A percentile compares a stretch with the other conserved stretches of the same genome.
Evolutionary conservation across 495 filamentous ascomycete genomes (phyloP).

Genomic region (Parmelia sp.): DNA sequence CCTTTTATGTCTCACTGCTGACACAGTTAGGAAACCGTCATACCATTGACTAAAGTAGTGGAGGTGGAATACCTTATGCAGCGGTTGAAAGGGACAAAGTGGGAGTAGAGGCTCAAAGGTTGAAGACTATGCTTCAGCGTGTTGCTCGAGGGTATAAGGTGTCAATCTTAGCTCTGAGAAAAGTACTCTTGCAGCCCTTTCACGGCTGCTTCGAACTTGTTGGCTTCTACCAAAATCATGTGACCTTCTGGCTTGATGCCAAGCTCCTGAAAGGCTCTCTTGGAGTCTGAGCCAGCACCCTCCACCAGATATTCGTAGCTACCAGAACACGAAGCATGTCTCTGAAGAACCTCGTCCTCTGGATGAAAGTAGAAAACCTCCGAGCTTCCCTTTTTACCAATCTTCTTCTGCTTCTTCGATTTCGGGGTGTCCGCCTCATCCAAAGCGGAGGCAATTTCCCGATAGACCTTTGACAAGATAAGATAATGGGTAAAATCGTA

Average conservation of each 20-base stretch:
- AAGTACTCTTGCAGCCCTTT: conserved; percentile 68
- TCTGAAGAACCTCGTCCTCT: conserved; percentile 86
- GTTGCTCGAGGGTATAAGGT: not conserved
- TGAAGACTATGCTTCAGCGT: not conserved
- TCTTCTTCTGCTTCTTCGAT: conserved; percentile 60
- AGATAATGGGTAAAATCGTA: conserved; percentile 92
- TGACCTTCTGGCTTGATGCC: conserved; percentile 78
- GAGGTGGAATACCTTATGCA: conserved; percentile 98
- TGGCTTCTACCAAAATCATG: conserved; percentile 70
- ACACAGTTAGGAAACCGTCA: conserved; percentile 70
- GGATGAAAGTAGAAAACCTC: conserved; percentile 84
- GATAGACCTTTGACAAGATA: conserved; percentile 82
- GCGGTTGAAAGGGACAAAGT: conserved; percentile 64
- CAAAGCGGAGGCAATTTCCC: conserved; percentile 74
- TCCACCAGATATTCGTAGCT: conserved; percentile 72
- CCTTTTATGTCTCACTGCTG: conserved; percentile 18
- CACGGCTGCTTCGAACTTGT: conserved; percentile 59
- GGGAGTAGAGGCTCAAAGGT: conserved; percentile 38
- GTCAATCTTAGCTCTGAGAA: conserved; percentile 28
- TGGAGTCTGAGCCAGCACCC: conserved; percentile 76
- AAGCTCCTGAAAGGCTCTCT: conserved; percentile 87
- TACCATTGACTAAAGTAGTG: conserved; percentile 93
- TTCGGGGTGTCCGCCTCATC: conserved; percentile 62
- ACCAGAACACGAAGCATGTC: conserved; percentile 58
- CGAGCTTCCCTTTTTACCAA: conserved; percentile 32